Percentiles rank a stretch among this genome's conserved stretches.
phyloP scores from a whole-genome alignment of 2,329 filamentous ascomycete species.

The Fusarium sp. region DNA sequence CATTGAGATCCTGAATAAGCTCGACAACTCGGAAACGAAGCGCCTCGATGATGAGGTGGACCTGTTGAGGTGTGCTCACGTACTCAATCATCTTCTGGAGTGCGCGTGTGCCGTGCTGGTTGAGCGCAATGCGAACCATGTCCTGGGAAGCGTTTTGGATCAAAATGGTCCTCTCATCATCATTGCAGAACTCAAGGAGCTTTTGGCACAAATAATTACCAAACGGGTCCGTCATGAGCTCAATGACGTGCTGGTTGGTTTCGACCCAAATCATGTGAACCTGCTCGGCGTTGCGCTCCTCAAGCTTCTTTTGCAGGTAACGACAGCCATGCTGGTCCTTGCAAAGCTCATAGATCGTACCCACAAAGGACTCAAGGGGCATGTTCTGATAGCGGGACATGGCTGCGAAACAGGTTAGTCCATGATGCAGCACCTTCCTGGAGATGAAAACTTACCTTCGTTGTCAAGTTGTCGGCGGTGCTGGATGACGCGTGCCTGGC shows the following conservation, averaged over 20 bases:
- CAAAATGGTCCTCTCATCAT: constrained; percentile 92
- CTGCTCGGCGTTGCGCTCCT: constrained; percentile 87
- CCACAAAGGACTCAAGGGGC: constrained; percentile 83
- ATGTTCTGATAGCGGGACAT: constrained; percentile 89
- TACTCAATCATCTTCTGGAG: constrained; percentile 99
- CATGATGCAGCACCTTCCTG: neutral
- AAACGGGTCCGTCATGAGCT: constrained; percentile 99
- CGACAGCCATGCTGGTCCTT: constrained; percentile 99
- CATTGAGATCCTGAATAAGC: constrained; percentile 96
- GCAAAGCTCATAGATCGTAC: constrained; percentile 90
- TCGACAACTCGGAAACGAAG: constrained; percentile 89
- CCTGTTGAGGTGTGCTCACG: constrained; percentile 87
- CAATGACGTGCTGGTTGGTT: constrained; percentile 92
- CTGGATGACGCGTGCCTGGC: constrained; percentile 82
- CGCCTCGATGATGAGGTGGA: constrained; percentile 88
- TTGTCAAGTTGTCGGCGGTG: constrained; percentile 81
- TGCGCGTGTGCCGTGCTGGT: constrained; percentile 96
- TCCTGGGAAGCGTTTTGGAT: constrained; percentile 91
- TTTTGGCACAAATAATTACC: constrained; percentile 99
- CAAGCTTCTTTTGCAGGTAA: constrained; percentile 96
- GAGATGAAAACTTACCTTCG: constrained; percentile 67
- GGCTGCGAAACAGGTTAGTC: constrained; percentile 60
- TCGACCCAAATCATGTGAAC: constrained; percentile 95
- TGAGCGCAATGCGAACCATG: constrained; percentile 93
- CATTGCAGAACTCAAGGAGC: constrained; percentile 93